Conservation (phyloP, 495 filamentous ascomycete species). For the Apodospora peruviana region DNA sequence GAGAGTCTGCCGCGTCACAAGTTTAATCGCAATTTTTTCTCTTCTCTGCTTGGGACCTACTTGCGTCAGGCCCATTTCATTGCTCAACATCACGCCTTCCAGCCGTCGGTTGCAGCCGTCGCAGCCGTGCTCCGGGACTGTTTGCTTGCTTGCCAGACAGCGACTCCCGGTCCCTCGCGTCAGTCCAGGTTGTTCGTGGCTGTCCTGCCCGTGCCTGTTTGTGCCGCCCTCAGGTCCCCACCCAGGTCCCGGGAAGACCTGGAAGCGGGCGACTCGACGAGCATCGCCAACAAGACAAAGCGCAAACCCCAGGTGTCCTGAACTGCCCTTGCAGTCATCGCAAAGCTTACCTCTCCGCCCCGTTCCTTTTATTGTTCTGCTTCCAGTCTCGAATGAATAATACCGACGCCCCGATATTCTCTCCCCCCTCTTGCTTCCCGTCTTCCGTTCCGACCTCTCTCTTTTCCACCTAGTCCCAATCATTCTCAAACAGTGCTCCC, state of each 20-base stretch:
- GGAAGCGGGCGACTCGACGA: slow-evolving; percentile 4
- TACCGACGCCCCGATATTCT: slow-evolving; percentile 4
- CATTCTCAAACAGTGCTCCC: slow-evolving; percentile 25
- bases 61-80: slow-evolving; percentile 18
- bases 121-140: slow-evolving; percentile 4
- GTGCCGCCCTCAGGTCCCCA: slow-evolving; percentile 23
- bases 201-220: slow-evolving; percentile 23
- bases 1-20: slow-evolving; percentile 12
- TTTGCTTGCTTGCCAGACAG: slow-evolving; percentile 8
- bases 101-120: no score
- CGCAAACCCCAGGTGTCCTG: no score
- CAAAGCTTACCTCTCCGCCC: slow-evolving; percentile 6
- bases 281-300: no score
- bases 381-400: slow-evolving; percentile 14
- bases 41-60: slow-evolving; percentile 17
- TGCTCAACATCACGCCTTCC: neutral
- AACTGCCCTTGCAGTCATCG: slow-evolving; percentile 13
- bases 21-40: neutral
- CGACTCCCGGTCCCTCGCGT: neutral
- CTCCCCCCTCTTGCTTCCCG: slow-evolving; percentile 9
- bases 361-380: no score
- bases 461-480: slow-evolving; percentile 22
- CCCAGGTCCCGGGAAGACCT: slow-evolving; percentile 15
- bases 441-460: slow-evolving; percentile 18
- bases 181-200: neutral